A percentile compares a stretch with the other conserved stretches of the same genome.
Evolutionary conservation across 352 stramenopile genomes (phyloP).

Genomic region (Pythium brassicae): DNA sequence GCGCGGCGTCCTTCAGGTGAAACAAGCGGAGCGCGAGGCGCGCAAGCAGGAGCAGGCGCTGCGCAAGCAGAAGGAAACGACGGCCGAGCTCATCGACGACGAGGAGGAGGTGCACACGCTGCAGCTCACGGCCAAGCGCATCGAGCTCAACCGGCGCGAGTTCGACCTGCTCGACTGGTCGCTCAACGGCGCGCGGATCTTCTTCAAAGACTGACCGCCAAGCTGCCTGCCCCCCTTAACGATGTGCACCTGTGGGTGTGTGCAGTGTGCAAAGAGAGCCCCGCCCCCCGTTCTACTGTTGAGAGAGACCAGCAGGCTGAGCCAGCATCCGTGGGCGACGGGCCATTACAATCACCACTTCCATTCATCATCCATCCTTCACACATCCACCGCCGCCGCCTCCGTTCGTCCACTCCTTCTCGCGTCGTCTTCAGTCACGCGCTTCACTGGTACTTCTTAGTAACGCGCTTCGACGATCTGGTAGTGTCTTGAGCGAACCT

Average conservation of each 20-base stretch:
- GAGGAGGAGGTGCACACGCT: conserved; percentile 86
- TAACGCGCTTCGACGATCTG: conserved; percentile 20
- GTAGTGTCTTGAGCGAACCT: conserved; percentile 60
- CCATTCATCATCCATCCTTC: neutral
- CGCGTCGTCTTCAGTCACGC: neutral
- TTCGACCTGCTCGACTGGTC: conserved; percentile 90
- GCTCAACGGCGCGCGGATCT: conserved; percentile 88
- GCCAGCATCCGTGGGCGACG: too few relatives aligned
- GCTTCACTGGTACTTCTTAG: conserved; percentile 63
- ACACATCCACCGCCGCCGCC: neutral
- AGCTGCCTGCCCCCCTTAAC: too few relatives aligned
- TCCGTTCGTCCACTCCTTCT: neutral
- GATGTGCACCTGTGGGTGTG: neutral
- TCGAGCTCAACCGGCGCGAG: conserved; percentile 84
- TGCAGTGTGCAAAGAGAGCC: too few relatives aligned
- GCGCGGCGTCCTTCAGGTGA: conserved; percentile 30
- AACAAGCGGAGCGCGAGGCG: conserved; percentile 75
- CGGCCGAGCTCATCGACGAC: conserved; percentile 79
- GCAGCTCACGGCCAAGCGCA: conserved; percentile 83
- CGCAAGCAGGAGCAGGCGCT: conserved; percentile 73
- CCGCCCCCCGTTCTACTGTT: too few relatives aligned
- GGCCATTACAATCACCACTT: neutral
- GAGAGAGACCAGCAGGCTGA: too few relatives aligned
- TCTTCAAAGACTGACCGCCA: conserved; percentile 92
- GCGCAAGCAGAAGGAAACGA: conserved; percentile 82